Percentiles rank a stretch among this genome's conserved stretches.
Evolutionary conservation across 345 rosid genomes (phyloP).

Genomic region (Schrenkiella parvula): DNA sequence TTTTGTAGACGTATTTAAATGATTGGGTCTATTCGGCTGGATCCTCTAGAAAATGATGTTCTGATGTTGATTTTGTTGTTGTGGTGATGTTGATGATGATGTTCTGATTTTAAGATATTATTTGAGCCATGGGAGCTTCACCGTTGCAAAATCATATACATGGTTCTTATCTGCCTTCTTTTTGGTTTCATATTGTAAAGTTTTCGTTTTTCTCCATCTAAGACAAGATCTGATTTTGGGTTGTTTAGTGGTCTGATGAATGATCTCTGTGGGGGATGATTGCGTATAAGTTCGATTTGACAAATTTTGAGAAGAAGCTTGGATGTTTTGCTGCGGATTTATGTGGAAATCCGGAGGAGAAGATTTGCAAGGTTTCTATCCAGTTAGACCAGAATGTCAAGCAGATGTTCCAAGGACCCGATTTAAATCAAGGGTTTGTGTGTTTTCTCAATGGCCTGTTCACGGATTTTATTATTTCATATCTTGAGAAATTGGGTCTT

Average conservation of each 20-base stretch:
- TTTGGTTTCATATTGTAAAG: background rate
- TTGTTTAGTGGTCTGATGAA: background rate
- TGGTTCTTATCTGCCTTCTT: background rate
- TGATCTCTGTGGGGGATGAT: constrained; percentile 9
- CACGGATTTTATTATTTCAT: background rate
- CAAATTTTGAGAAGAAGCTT: background rate
- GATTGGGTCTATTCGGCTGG: background rate
- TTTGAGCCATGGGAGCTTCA: background rate
- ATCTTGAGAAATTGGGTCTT: background rate
- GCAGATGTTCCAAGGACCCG: constrained; percentile 67
- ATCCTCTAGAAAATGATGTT: background rate
- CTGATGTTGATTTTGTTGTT: background rate
- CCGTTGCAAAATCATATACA: background rate
- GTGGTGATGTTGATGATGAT: background rate
- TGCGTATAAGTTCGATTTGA: background rate
- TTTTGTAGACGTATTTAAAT: background rate
- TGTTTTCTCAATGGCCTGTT: background rate
- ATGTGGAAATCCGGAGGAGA: constrained; percentile 50
- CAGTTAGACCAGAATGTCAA: constrained; percentile 62
- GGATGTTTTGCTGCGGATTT: constrained; percentile 41
- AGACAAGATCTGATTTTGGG: background rate
- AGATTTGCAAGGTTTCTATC: constrained; percentile 71
- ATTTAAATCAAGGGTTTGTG: constrained; percentile 63
- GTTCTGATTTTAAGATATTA: background rate
- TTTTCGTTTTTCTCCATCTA: background rate